Evolutionary conservation across 2,329 filamentous ascomycete genomes (phyloP).

Genomic region (Hymenotorrendiella dingleyae): DNA sequence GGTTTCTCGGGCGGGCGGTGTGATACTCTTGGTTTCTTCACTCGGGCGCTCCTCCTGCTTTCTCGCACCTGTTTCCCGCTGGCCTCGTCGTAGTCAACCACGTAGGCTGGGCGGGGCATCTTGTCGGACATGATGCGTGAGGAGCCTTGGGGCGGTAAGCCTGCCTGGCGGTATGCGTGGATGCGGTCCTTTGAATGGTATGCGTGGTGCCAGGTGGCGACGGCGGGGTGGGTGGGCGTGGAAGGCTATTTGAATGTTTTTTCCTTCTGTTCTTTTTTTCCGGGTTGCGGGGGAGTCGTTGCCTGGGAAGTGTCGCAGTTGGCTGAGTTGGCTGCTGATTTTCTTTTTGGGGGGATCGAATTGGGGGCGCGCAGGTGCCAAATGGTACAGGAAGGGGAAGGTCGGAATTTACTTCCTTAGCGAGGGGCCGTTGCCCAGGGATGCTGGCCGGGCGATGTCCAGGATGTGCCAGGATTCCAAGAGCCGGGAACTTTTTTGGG

Average conservation of each 20-base stretch:
- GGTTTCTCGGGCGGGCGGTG: conserved; percentile 8
- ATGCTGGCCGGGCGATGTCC: background rate
- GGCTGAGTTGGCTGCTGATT: background rate
- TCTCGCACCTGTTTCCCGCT: conserved; percentile 18
- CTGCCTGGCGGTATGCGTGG: background rate
- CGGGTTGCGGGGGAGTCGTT: background rate
- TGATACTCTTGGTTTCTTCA: conserved; percentile 14
- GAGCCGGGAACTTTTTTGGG: too few species aligned
- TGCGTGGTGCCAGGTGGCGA: conserved; percentile 15
- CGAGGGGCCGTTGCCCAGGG: conserved; percentile 2
- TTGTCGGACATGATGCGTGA: conserved; percentile 12
- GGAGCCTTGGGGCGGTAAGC: conserved; percentile 2
- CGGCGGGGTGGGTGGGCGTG: conserved; percentile 4
- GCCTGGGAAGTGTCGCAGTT: background rate
- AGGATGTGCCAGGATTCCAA: background rate
- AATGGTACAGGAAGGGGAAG: background rate
- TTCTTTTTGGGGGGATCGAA: conserved; percentile 5
- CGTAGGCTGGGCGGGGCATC: conserved; percentile 22
- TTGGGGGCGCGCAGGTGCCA: conserved; percentile 1
- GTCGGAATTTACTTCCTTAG: conserved; percentile 8
- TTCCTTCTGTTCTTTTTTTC: too few species aligned
- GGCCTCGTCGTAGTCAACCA: conserved; percentile 24
- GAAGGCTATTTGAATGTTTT: background rate
- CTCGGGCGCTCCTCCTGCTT: conserved; percentile 21
- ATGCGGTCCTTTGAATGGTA: background rate